Conservation (phyloP, 2,329 filamentous ascomycete species). For the Arthrobotrys conoides region DNA sequence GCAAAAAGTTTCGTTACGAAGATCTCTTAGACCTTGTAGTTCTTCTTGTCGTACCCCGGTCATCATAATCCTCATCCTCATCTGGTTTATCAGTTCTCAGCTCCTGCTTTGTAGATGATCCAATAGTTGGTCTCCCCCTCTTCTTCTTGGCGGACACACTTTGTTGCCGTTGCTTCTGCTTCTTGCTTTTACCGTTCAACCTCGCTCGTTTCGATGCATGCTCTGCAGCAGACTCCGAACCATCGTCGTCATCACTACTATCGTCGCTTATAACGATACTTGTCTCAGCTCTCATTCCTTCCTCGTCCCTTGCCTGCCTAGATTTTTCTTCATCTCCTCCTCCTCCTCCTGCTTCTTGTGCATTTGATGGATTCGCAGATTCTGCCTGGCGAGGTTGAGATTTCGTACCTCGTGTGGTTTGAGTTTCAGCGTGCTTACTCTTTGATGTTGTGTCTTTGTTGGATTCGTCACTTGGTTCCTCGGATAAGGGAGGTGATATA, state of each 20-base stretch:
- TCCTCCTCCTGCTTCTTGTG: slow-evolving; percentile 27
- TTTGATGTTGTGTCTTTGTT: slow-evolving; percentile 18
- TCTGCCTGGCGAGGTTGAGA: slow-evolving; percentile 59
- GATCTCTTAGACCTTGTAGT: slow-evolving; percentile 49
- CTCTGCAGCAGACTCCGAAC: slow-evolving; percentile 8
- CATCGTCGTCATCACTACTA: slow-evolving; percentile 29
- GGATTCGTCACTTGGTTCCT: slow-evolving; percentile 31
- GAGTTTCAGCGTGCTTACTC: not conserved
- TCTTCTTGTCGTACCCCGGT: slow-evolving; percentile 26
- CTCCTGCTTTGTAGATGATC: slow-evolving; percentile 26
- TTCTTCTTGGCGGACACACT: slow-evolving; percentile 9
- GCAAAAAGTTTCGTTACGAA: slow-evolving; percentile 6
- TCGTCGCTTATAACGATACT: slow-evolving; percentile 51
- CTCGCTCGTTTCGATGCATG: slow-evolving; percentile 46
- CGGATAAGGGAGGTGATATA: slow-evolving; percentile 50
- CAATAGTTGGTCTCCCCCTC: slow-evolving; percentile 15
- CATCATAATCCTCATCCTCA: slow-evolving; percentile 18
- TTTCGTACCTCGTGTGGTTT: slow-evolving; percentile 4
- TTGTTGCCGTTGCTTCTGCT: slow-evolving; percentile 11
- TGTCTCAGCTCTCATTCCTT: slow-evolving; percentile 1
- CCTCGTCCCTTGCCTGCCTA: slow-evolving; percentile 17
- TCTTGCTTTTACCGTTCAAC: slow-evolving; percentile 10
- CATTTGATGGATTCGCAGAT: slow-evolving; percentile 4
- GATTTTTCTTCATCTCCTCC: slow-evolving; percentile 7
- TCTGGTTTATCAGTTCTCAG: slow-evolving; percentile 19